These are phyloP conservation scores for Penicillium flavigenum DNA, from an alignment of 495 filamentous ascomycete genomes.

Conservation along the genomic window DNA sequence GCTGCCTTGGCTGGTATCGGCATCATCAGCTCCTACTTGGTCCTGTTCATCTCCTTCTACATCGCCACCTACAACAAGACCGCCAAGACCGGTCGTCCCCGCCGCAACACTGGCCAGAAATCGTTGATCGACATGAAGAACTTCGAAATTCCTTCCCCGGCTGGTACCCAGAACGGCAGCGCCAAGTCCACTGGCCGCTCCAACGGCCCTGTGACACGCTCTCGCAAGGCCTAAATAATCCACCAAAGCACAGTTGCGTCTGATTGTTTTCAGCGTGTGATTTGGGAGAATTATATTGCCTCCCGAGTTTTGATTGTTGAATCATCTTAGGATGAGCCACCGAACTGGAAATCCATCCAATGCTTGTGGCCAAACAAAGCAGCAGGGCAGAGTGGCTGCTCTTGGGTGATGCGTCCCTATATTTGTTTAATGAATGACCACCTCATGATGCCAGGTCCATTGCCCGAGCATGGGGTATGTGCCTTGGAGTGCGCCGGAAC, in stretches of 20 bases:
- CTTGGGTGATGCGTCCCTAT: constrained; percentile 30
- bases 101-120: constrained; percentile 52
- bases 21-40: constrained; percentile 88
- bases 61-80: constrained; percentile 93
- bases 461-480: constrained; percentile 31
- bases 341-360: constrained; percentile 19
- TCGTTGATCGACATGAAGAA: constrained; percentile 56
- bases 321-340: constrained; percentile 12
- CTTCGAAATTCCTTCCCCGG: constrained; percentile 46
- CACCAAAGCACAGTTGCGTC: background rate
- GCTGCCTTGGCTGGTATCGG: constrained; percentile 91
- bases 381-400: constrained; percentile 17
- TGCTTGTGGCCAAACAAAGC: constrained; percentile 15
- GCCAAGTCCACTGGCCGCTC: constrained; percentile 43
- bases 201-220: constrained; percentile 49
- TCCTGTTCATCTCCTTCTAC: constrained; percentile 99
- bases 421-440: constrained; percentile 48
- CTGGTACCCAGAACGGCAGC: constrained; percentile 24
- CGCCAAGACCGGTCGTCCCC: constrained; percentile 57
- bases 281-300: background rate
- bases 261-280: constrained; percentile 3
- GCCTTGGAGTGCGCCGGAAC: constrained; percentile 15
- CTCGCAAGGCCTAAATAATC: constrained; percentile 47
- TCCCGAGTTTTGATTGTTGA: background rate
- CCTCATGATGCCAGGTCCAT: constrained; percentile 41